These are phyloP conservation scores for Pulveroboletus frians DNA, from an alignment of 768 basidiomycete species.

Conservation along the genomic window DNA sequence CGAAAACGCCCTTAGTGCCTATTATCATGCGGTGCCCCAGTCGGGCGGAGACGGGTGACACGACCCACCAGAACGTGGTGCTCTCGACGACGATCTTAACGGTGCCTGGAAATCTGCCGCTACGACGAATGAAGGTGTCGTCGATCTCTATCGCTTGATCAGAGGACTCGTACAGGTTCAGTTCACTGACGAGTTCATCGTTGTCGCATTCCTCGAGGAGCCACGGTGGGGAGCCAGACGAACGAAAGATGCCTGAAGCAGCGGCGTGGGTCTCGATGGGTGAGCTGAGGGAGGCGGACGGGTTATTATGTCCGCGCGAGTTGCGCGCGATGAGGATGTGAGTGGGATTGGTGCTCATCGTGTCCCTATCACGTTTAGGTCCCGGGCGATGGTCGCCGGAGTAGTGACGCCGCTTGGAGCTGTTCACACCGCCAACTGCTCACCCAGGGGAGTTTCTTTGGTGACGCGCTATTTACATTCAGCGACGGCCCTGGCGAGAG, in stretches of 20 bases:
- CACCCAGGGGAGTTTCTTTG: no score
- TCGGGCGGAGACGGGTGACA: no score
- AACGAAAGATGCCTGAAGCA: slow-evolving; percentile 77
- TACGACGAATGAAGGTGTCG: slow-evolving; percentile 62
- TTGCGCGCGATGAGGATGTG: slow-evolving; percentile 87
- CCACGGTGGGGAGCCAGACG: slow-evolving; percentile 76
- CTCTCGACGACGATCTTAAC: slow-evolving; percentile 88
- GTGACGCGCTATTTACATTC: not conserved
- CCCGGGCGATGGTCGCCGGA: not conserved
- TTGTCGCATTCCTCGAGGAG: slow-evolving; percentile 69
- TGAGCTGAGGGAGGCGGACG: slow-evolving; percentile 75
- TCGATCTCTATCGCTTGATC: slow-evolving; percentile 76
- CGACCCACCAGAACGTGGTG: slow-evolving; percentile 83
- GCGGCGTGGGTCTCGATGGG: slow-evolving; percentile 88
- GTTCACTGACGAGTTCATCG: slow-evolving; percentile 64
- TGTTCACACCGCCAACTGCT: not conserved
- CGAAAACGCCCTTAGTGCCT: slow-evolving; percentile 1
- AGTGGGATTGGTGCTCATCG: slow-evolving; percentile 54
- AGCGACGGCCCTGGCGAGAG: not conserved
- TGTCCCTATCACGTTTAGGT: not conserved
- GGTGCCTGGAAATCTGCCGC: slow-evolving; percentile 68
- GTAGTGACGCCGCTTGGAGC: not conserved
- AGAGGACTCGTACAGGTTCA: slow-evolving; percentile 60
- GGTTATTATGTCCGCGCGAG: slow-evolving; percentile 69
- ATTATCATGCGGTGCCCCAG: slow-evolving; percentile 2